These are phyloP conservation scores for Mucor sp. DNA, from an alignment of 371 early-diverging fungal species.

Conservation along the genomic window DNA sequence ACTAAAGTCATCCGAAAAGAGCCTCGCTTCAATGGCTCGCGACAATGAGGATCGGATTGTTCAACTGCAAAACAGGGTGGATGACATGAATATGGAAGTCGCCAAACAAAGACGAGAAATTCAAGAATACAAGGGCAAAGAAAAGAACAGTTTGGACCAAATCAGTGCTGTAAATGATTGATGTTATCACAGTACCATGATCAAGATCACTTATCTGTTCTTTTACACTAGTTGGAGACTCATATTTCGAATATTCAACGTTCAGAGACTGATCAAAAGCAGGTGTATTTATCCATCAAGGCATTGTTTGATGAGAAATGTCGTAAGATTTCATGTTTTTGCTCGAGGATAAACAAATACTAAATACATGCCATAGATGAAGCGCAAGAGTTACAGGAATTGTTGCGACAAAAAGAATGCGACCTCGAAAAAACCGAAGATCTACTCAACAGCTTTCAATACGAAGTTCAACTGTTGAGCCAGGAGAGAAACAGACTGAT, in stretches of 20 bases:
- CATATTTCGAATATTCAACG: conserved; percentile 50
- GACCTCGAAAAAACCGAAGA: conserved; percentile 42
- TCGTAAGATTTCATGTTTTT: conserved; percentile 28
- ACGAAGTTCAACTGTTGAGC: conserved; percentile 38
- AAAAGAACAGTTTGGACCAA: conserved; percentile 55
- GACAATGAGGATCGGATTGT: conserved; percentile 57
- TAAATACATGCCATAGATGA: conserved; percentile 30
- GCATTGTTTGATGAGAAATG: conserved; percentile 55
- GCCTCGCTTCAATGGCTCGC: conserved; percentile 52
- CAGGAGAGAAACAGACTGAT: conserved; percentile 47
- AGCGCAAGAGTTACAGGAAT: conserved; percentile 49
- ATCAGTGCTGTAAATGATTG: conserved; percentile 45
- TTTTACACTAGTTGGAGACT: conserved; percentile 40
- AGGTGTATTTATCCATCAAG: conserved; percentile 49
- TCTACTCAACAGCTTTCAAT: conserved; percentile 32
- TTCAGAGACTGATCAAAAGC: conserved; percentile 53
- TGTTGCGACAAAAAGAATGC: conserved; percentile 46
- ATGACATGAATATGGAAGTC: conserved; percentile 54
- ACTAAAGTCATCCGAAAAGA: conserved; percentile 51
- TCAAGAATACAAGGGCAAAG: conserved; percentile 55
- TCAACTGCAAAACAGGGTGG: conserved; percentile 49
- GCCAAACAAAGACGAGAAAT: conserved; percentile 50
- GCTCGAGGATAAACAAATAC: not conserved
- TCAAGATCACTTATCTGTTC: not conserved
- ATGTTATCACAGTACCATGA: not conserved